phyloP scores from a whole-genome alignment of 2,329 filamentous ascomycete genomes.

The Lecanicillium sp. region DNA sequence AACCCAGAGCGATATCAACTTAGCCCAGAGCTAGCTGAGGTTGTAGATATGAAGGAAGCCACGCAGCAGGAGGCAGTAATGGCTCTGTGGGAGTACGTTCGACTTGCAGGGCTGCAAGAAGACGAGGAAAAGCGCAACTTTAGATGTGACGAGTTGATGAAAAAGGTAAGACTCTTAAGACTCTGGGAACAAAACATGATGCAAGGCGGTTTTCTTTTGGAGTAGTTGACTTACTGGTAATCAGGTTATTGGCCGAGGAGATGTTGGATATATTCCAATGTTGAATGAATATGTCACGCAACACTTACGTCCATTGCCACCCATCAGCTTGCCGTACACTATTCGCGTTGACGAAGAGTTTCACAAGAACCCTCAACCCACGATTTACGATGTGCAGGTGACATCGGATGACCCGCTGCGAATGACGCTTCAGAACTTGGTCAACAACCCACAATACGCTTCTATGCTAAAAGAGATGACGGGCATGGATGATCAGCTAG shows the following conservation, averaged over 20 bases:
- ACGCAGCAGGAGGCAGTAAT: constrained; percentile 82
- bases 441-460: constrained; percentile 62
- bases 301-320: constrained; percentile 72
- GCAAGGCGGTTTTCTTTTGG: neutral
- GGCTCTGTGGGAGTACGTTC: constrained; percentile 93
- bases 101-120: constrained; percentile 76
- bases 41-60: constrained; percentile 80
- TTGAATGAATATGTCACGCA: constrained; percentile 71
- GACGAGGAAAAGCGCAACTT: constrained; percentile 93
- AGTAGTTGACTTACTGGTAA: neutral
- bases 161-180: constrained; percentile 47
- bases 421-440: constrained; percentile 53
- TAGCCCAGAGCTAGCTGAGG: constrained; percentile 68
- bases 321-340: constrained; percentile 80
- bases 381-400: constrained; percentile 84
- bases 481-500: constrained; percentile 75
- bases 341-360: constrained; percentile 86
- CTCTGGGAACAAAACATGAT: neutral
- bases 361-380: constrained; percentile 65
- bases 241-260: constrained; percentile 65
- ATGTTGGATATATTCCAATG: constrained; percentile 77
- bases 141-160: constrained; percentile 76
- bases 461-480: constrained; percentile 68
- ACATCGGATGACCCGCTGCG: constrained; percentile 75
- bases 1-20: constrained; percentile 76